Base-by-base conservation (phyloP, 352 stramenopile genomes). In the Lagenidium sp. region DNA sequence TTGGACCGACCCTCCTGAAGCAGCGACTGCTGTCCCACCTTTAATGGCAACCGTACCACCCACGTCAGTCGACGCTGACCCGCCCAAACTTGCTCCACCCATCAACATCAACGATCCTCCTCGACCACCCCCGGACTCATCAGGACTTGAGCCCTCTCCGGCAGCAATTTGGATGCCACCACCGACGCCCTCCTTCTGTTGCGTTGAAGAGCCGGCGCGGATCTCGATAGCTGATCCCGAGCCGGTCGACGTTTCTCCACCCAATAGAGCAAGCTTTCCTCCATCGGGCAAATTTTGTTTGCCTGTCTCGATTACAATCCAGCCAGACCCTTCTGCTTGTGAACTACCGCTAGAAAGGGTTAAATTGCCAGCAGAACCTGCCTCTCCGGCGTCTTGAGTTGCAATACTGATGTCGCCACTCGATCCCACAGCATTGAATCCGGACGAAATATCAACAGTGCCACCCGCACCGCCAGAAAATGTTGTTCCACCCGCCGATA, bases 301-400 rank as follows among this genome's bases (percentile, higher is more conserved):
- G n/a, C 76, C 76, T 41, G 60, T 73, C 16, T 58, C 59, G 24
- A 88, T 38, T 16, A 63, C 34, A 43, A 89, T 66, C 6, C 20
- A 11, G 34, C 7, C 34, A 22, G 62, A 60, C 20, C 76, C 76
- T 28, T n/a, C n/a, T n/a, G n/a, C n/a, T n/a, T n/a, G n/a, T n/a
- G n/a, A n/a, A n/a, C n/a, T n/a, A n/a, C n/a, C n/a, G n/a, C n/a
- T n/a, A n/a, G n/a, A n/a, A n/a, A n/a, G n/a, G n/a, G n/a, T n/a
- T n/a, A n/a, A n/a, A n/a, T n/a, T n/a, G n/a, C n/a, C n/a, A n/a
- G n/a, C n/a, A n/a, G 57, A 60, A 3, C 34, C 51, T 28, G 49
- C 60, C 11, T 35, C 57, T 18, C 47, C 32, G 12, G 70, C 64
- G 32, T 65, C 47, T 8, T 67, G 67, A 23, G 67, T 77, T 31